phyloP scores from a whole-genome alignment of 805 yeast species.

The Candida jianshihensis region DNA sequence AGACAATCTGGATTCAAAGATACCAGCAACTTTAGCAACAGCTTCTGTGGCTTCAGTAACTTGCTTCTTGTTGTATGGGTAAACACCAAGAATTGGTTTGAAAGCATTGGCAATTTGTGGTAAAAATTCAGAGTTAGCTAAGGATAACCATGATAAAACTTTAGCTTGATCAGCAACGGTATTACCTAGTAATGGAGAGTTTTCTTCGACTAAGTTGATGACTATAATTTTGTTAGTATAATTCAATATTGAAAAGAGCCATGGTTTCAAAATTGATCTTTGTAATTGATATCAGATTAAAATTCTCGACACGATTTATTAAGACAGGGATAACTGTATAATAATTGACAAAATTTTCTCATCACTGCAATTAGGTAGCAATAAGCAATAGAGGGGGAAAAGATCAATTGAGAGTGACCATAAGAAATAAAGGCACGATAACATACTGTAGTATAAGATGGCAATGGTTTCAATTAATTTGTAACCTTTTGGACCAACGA shows the following conservation, averaged over 20 bases:
- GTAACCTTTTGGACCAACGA: constrained; percentile 64
- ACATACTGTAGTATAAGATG: constrained; percentile 51
- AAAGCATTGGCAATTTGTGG: constrained; percentile 41
- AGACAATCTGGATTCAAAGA: constrained; percentile 51
- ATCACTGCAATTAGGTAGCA: constrained; percentile 39
- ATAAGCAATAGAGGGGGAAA: background rate
- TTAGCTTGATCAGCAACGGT: constrained; percentile 50
- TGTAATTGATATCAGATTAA: constrained; percentile 38
- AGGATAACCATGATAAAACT: constrained; percentile 70
- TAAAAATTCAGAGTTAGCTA: constrained; percentile 64
- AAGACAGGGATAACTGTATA: constrained; percentile 86
- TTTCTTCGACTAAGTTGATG: constrained; percentile 27
- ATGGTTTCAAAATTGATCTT: too few relatives aligned
- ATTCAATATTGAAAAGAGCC: background rate
- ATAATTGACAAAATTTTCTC: constrained; percentile 40
- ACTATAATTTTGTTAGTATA: constrained; percentile 20
- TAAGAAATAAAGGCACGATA: constrained; percentile 3
- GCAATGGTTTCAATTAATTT: constrained; percentile 68
- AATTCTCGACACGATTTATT: constrained; percentile 66
- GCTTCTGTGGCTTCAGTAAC: constrained; percentile 40
- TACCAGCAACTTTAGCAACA: constrained; percentile 31
- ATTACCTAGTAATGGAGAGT: constrained; percentile 52
- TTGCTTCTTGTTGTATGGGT: constrained; percentile 71
- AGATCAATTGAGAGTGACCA: background rate
- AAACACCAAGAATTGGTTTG: constrained; percentile 53